Evolutionary conservation across 805 yeast species (phyloP), one percentile per base, ranked within the genome.

Genomic region (Metschnikowia sp.): DNA sequence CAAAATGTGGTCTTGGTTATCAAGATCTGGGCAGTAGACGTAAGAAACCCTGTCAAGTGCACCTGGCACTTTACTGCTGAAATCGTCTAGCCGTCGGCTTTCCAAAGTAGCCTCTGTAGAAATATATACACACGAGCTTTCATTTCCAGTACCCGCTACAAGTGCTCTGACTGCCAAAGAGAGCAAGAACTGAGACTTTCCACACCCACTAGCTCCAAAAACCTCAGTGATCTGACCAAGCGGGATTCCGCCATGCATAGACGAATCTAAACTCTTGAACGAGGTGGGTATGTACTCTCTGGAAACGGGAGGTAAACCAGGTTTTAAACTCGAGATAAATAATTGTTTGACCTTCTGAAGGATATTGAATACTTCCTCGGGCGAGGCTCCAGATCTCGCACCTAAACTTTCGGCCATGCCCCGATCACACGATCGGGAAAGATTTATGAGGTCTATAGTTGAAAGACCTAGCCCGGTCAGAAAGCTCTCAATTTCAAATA

Each of bases 151-250:
- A 3, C 29, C 44, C 10, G 30, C 8, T 10, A 10, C 19, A 18
- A 32, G 32, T 4, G 48, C 45, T 8, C 30, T 37, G 15, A 43
- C 67, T 2, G 86, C 73, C 43, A 90, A 57, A 53, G 85, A 92
- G 69, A 84, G 75, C 26, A 86, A 66, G 4, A 91, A 66, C 55
- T 91, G 95, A 0, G 97, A 84, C 59, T 92, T 92, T 0, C 97
- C 98, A 1, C 86, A 77, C 0, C 95, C 87, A 42, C 95, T 82
- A 26, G 84, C 86, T 0, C 98, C 98, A 55, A 82, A 83, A 3
- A 92, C 61, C 66, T 91, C 98, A 0, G 90, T 83, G 19, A 56
- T 40, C 12, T 43, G 39, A 3, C 59, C 58, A 3, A 45, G 22
- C 4, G 52, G 44, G 36, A 53, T 37, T 0, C 59, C 59, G 2